Evolutionary conservation across 345 rosid genomes (phyloP).

Genomic region (Lepidium aucheri): DNA sequence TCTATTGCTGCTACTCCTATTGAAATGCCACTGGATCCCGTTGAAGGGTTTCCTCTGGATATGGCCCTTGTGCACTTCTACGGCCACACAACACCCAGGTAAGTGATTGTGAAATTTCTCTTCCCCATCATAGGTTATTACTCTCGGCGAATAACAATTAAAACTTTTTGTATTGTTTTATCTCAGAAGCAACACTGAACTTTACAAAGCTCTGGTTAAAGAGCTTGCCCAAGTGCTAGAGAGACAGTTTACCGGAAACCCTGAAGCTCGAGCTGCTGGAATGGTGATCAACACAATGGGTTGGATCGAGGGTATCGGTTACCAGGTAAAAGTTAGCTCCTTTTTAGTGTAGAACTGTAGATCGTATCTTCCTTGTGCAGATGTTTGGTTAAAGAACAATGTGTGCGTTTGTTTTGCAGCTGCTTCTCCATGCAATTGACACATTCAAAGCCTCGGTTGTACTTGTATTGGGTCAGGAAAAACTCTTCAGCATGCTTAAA

Average conservation of each 20-base stretch:
- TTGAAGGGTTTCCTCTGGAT: constrained; percentile 87
- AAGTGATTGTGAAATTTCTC: constrained; percentile 2
- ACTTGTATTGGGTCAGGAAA: constrained; percentile 91
- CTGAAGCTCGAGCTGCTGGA: constrained; percentile 77
- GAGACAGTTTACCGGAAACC: constrained; percentile 60
- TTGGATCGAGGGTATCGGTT: constrained; percentile 91
- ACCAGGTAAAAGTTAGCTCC: constrained; percentile 44
- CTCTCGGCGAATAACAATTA: not conserved
- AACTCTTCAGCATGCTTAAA: constrained; percentile 89
- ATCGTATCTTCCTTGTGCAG: not conserved
- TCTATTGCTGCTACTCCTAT: constrained; percentile 87
- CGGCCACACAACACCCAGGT: constrained; percentile 81
- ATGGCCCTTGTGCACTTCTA: constrained; percentile 83
- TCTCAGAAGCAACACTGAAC: constrained; percentile 65
- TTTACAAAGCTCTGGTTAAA: constrained; percentile 65
- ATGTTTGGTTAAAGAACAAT: not conserved
- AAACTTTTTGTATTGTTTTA: not conserved
- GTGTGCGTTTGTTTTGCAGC: constrained; percentile 35
- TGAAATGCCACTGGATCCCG: constrained; percentile 88
- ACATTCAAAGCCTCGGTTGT: constrained; percentile 80
- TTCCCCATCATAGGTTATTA: not conserved
- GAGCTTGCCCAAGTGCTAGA: constrained; percentile 82
- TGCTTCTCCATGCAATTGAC: constrained; percentile 75
- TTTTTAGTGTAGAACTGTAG: too few relatives aligned
- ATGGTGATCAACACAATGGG: constrained; percentile 97